Evolutionary conservation across 176 grass and related monocot genomes (phyloP).

Genomic region (maize (Zea mays)): DNA sequence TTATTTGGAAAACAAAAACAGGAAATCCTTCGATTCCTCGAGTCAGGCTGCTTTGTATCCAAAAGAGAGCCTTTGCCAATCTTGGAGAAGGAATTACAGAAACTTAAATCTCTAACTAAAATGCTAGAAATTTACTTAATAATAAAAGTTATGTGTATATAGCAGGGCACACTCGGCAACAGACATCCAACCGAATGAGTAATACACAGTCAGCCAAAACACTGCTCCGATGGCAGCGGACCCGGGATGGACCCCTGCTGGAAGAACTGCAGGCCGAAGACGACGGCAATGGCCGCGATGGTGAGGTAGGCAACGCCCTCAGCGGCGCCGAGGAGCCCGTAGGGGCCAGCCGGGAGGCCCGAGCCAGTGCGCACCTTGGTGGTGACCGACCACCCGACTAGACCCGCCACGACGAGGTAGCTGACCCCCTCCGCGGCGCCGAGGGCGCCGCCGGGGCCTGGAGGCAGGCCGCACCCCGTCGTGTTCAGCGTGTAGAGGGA

Average conservation of each 20-base stretch:
- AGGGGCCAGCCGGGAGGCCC: conserved; percentile 71
- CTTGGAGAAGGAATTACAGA: too few relatives aligned
- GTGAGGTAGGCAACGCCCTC: conserved; percentile 76
- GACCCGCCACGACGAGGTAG: conserved; percentile 64
- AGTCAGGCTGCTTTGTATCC: too few relatives aligned
- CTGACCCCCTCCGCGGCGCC: conserved; percentile 78
- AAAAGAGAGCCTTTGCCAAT: too few relatives aligned
- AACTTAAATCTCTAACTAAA: too few relatives aligned
- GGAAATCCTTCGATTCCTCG: too few relatives aligned
- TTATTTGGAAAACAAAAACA: too few relatives aligned
- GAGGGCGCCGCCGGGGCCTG: conserved; percentile 64
- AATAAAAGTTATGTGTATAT: too few relatives aligned
- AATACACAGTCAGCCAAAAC: conserved; percentile 50
- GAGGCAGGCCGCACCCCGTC: conserved; percentile 72
- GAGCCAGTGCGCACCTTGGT: conserved; percentile 78
- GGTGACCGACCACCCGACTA: conserved; percentile 71
- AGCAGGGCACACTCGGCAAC: background rate
- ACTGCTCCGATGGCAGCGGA: conserved; percentile 65
- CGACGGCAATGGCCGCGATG: conserved; percentile 40
- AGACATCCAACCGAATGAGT: background rate
- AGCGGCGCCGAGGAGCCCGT: conserved; percentile 64
- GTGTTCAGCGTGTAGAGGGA: conserved; percentile 75
- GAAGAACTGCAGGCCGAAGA: conserved; percentile 76
- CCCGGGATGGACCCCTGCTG: conserved; percentile 66
- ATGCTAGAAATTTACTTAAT: too few relatives aligned